A percentile compares a stretch with the other conserved stretches of the same genome.
Conservation (phyloP, 2,329 filamentous ascomycete species). For the Phialocephala subalpina region DNA sequence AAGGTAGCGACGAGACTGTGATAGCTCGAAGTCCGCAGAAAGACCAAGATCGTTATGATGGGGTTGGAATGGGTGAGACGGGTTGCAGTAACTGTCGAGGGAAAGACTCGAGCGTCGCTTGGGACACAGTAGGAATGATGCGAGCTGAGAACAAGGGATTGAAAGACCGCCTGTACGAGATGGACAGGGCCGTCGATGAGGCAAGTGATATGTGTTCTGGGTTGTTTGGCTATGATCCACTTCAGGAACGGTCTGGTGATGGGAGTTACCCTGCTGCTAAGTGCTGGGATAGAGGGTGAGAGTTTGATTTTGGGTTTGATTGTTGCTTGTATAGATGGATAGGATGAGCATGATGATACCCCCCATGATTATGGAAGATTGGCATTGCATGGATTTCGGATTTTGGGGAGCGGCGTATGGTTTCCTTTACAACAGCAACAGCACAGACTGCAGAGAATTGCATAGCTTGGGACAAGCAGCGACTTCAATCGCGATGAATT, state of each 20-base stretch:
- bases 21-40: no score
- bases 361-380: slow-evolving; percentile 1
- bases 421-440: not conserved
- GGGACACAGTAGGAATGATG: slow-evolving; percentile 69
- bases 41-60: slow-evolving; percentile 29
- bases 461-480: not conserved
- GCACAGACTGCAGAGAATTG: not conserved
- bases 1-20: slow-evolving; percentile 30
- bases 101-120: slow-evolving; percentile 65
- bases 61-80: slow-evolving; percentile 36
- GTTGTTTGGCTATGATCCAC: no score
- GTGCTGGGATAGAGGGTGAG: not conserved
- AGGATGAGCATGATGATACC: slow-evolving; percentile 2
- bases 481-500: no score
- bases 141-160: slow-evolving; percentile 68
- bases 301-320: not conserved
- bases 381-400: slow-evolving; percentile 4
- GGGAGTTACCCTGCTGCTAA: not conserved
- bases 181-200: slow-evolving; percentile 67
- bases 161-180: slow-evolving; percentile 64
- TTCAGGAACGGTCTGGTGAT: no score
- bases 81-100: slow-evolving; percentile 65
- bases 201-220: slow-evolving; percentile 45
- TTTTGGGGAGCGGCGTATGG: not conserved
- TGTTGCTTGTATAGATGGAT: not conserved